Conservation (phyloP, 1,139 yeast genomes). For the Geotrichum citri-aurantii region DNA sequence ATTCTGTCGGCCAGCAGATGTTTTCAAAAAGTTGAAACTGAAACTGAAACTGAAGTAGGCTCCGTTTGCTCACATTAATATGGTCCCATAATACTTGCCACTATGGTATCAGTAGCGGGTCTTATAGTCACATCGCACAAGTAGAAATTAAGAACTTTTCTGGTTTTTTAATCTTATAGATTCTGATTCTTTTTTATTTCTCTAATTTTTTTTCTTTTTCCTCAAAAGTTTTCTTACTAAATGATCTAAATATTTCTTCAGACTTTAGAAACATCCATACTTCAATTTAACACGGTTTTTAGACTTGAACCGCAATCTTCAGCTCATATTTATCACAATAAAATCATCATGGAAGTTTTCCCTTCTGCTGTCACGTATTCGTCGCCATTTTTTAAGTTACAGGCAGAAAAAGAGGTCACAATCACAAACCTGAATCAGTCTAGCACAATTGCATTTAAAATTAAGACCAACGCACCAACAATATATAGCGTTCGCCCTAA, state of each 20-base stretch:
- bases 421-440: constrained; percentile 53
- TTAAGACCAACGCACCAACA: constrained; percentile 97
- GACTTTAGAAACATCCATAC: too few relatives aligned
- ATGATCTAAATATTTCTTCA: too few relatives aligned
- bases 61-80: not conserved
- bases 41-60: not conserved
- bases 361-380: not conserved
- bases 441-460: constrained; percentile 74
- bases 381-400: constrained; percentile 60
- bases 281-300: not conserved
- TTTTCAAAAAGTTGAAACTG: not conserved
- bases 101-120: not conserved
- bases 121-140: not conserved
- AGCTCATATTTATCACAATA: constrained; percentile 13
- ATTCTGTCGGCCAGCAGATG: not conserved
- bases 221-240: not conserved
- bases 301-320: not conserved
- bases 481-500: constrained; percentile 94
- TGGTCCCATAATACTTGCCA: not conserved
- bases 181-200: not conserved
- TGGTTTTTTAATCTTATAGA: not conserved
- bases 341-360: not conserved
- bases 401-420: constrained; percentile 63
- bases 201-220: not conserved
- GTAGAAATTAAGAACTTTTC: not conserved